Conservation (phyloP, 148 eudicot species). For the Diospyros lotus region DNA sequence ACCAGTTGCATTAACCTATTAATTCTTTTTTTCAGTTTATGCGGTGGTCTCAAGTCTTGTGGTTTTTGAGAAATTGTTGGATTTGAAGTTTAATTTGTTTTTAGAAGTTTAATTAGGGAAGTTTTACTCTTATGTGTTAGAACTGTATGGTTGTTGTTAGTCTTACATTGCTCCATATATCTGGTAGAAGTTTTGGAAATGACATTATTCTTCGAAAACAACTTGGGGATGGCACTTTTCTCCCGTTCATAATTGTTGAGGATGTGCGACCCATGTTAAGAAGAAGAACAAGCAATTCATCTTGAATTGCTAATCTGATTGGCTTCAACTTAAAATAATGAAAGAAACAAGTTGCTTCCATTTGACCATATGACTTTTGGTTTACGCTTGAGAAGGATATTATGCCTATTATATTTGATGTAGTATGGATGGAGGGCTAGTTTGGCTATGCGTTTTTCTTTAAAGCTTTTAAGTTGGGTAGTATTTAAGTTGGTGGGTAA, state of each 20-base stretch:
- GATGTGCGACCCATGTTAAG: neutral
- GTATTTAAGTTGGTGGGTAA: no score
- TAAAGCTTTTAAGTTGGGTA: no score
- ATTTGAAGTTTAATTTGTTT: slow-evolving; percentile 4
- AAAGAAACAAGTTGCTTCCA: neutral
- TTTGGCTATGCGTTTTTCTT: no score
- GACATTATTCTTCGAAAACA: neutral
- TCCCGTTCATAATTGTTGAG: neutral
- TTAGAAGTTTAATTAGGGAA: neutral
- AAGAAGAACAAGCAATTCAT: neutral
- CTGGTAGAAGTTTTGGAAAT: slow-evolving; percentile 6
- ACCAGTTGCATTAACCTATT: neutral
- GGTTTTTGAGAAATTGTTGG: neutral
- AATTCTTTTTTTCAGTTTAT: neutral
- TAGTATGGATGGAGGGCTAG: no score
- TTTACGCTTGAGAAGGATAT: neutral
- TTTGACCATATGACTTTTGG: neutral
- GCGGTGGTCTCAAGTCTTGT: neutral
- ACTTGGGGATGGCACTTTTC: neutral
- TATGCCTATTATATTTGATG: neutral
- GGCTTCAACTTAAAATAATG: neutral
- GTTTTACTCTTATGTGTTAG: neutral
- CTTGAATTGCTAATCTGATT: neutral
- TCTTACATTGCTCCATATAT: neutral
- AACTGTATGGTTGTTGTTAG: neutral